Base-by-base conservation (phyloP, 352 stramenopile species). In the Globisporangium cylindrosporum region DNA sequence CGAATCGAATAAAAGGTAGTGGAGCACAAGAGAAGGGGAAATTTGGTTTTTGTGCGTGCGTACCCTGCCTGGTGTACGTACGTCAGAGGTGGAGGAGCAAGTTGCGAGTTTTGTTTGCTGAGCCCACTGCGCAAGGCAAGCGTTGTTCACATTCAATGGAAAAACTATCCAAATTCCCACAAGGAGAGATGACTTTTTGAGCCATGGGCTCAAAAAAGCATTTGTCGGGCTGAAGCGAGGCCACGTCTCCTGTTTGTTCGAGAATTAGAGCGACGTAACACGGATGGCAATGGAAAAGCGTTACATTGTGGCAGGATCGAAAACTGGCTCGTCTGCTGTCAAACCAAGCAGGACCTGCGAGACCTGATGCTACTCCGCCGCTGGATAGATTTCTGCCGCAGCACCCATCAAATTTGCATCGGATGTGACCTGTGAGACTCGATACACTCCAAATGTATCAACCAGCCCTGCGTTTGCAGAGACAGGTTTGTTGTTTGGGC, bases 381-480 rank as follows among this genome's bases (percentile, higher is more conserved):
- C 56, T 27, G 56, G 56, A 62, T 62, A 6, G 41, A 64, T 41
- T 22, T 29, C 1, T 4, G 20, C 25, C 2, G 7, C 46, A 51
- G 14, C 27, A 54, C 46, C 59, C 34, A 56, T 36, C 27, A 53
- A 38, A 20, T 43, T 41, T 38, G 24, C 5, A 14, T 25, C 7
- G 24, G 8, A 7, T 1, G 0, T 12, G 1, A 56, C 59, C 59
- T 64, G 41, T 15, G 3, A 56, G 24, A 64, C 10, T n/a, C 4
- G n/a, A 64, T 64, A 27, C 14, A 2, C 27, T 64, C 59, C 59
- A 46, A 64, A 64, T 64, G 27, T 64, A 64, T 64, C 59, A 64
- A 49, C 22, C 12, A 27, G 32, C 48, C 14, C 3, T 36, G 24
- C 22, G 18, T 27, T 41, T 22, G 18, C 7, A 62, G 57, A 59